Evolutionary conservation across 768 basidiomycete species (phyloP), one percentile per base, ranked within the genome.

Genomic region (Lactarius pseudohatsudake): DNA sequence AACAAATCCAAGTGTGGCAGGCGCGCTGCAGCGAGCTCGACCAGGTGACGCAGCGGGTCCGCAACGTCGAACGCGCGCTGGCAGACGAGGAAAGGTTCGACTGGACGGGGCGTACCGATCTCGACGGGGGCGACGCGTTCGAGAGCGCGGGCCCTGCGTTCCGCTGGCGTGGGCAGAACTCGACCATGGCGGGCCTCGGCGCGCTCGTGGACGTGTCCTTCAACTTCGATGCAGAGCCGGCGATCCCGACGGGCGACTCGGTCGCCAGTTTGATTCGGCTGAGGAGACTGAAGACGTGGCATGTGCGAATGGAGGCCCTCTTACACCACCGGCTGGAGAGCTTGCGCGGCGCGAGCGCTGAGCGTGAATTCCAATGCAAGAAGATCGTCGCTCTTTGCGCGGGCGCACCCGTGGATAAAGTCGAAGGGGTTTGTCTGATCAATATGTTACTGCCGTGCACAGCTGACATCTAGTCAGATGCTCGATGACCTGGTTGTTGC

Each of bases 311-410:
- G 78, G 88, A 94, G 72, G 83, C 85, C 64, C 72, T 96, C 66
- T 84, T 96, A 76, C 80, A 85, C 69, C 81, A 84, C 66, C 82
- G 92, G 67, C 77, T 97, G 66, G 82, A 84, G 72, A 81, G 81
- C 38, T 76, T 96, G 69, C 86, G 91, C 71, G 92, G 90, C 55
- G 87, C 88, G 36, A 90, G 89, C 72, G 89, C 90, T 20, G 93
- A 94, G 78, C 94, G 91, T 77, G 92, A 95, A 74, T 89, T 90
- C 72, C 89, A 94, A 76, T 96, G 92, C 79, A 89, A 91, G 78
- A 95, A 87, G 78, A 88, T 98, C 67, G 89, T 99, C 30, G 87
- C 94, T 16, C 79, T 95, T 50, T 96, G 93, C 75, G 91, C 93
- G 4, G 91, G 91, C 26, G 88, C 95, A 57, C 86, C 91, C 2